Base-by-base conservation (phyloP, 2,329 filamentous ascomycete genomes). In the Pestalotiopsis sp. region DNA sequence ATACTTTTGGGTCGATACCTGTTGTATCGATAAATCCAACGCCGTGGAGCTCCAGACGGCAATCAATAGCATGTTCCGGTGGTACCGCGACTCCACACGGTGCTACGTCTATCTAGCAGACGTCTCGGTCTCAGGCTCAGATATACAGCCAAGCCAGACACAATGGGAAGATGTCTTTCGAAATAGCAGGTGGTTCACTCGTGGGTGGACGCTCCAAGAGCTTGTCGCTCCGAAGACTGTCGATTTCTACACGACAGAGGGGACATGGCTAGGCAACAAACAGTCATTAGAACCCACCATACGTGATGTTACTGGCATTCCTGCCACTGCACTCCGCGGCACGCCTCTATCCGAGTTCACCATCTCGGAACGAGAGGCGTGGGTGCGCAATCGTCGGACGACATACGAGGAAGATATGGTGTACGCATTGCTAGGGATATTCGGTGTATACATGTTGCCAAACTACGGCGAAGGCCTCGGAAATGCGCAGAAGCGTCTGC, bases 351-450 rank as follows among this genome's bases (percentile, higher is more conserved):
- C 67, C 14, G 38, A 68, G 5, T 72, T 69, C 25, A 56, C 59
- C 2, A 58, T 71, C 20, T 38, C 17, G 12, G 69, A 72, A 66
- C 49, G 67, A 67, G 52, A 67, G 25, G 38, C 67, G 12, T 73
- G 69, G 69, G 59, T 56, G 13, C 58, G 61, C 14, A 56, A 61
- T 36, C 69, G 71, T 6, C 49, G 70, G 45, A 73, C 71, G 3
- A 72, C 66, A 49, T 61, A 56, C 23, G 66, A 61, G 49, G 67
- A 70, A 63, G 67, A 72, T 56, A 66, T 69, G 62, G 67, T 68
- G 13, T 72, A 72, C 57, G 66, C 63, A n/a, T 61, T 72, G 6
- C 63, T 72, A 0, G 68, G 70, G 25, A 69, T 71, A 23, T 72
- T 72, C 64, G 69, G 69, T 5, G 66, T 73, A 17, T 61, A 69